Conservation (phyloP, 108 stramenopile genomes). For the Pseudonitzschia delicatissima region DNA sequence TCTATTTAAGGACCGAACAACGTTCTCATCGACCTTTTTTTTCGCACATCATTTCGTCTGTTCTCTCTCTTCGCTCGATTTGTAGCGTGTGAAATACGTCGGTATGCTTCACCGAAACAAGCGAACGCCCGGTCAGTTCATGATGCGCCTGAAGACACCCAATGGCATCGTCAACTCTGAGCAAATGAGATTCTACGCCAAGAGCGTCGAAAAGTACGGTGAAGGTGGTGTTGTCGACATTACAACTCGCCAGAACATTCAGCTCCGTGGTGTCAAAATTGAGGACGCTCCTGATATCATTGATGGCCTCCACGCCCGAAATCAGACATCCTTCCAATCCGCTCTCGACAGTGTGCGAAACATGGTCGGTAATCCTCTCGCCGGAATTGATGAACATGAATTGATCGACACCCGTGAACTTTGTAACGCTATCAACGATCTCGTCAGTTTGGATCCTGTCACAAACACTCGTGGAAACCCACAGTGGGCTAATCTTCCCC, state of each 20-base stretch:
- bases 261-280: slow-evolving; percentile 89
- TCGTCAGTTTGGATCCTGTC: slow-evolving; percentile 73
- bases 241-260: slow-evolving; percentile 90
- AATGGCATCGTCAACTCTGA: slow-evolving; percentile 92
- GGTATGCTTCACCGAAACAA: slow-evolving; percentile 91
- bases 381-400: slow-evolving; percentile 90
- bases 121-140: slow-evolving; percentile 93
- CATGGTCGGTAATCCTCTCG: slow-evolving; percentile 91
- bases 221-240: slow-evolving; percentile 87
- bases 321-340: slow-evolving; percentile 85
- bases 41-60: neutral
- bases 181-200: slow-evolving; percentile 86
- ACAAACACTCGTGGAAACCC: slow-evolving; percentile 85
- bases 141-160: slow-evolving; percentile 90
- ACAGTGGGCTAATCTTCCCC: slow-evolving; percentile 82
- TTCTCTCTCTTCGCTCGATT: neutral
- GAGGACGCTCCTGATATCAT: slow-evolving; percentile 88
- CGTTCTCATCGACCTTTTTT: neutral
- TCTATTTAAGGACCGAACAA: neutral
- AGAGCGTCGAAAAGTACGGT: slow-evolving; percentile 82
- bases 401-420: slow-evolving; percentile 86
- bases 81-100: slow-evolving; percentile 84
- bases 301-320: slow-evolving; percentile 81
- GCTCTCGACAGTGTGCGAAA: slow-evolving; percentile 92
- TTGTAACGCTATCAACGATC: slow-evolving; percentile 81